Evolutionary conservation across 257 asterid genomes (phyloP), one percentile per base, ranked within the genome.

Genomic region (Plantago major): DNA sequence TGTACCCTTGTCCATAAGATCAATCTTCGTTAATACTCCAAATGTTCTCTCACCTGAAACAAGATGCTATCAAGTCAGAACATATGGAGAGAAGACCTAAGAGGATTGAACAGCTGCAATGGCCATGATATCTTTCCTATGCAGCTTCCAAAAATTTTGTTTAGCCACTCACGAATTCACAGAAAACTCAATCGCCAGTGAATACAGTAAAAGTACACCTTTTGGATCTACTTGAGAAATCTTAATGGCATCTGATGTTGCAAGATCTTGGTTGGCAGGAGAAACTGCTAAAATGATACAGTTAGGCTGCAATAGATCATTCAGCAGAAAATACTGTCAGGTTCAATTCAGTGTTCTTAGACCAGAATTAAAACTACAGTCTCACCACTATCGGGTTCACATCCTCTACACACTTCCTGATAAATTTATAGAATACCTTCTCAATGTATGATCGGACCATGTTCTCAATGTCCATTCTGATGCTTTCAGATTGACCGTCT

Each of bases 1-100:
- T n/a, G 96, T 89, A 64, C 96, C 96, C 93, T 89, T 82, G 88
- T 89, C 96, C 96, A 89, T 89, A 38, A 89, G 96, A 80, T 88
- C 96, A 55, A 88, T 83, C 84, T 88, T 88, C 22, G 95, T 88
- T 30, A 88, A 67, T 45, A 88, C 96, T 45, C 96, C 96, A 75
- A 88, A 88, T 37, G 96, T 88, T 69, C 96, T 88, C 75, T 88
- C 96, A 58, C 96, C 96, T 88, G 84, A 62, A 74, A 77, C 47
- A 71, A 58, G 69, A 55, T 53, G 67, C 65, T 30, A 56, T 43
- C 28, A 54, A 62, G 37, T 16, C 22, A n/a, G 15, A 47, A 55
- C 46, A n/a, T 6, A 26, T 13, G 4, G 22, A 4, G n/a, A n/a
- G n/a, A n/a, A n/a, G n/a, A n/a, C n/a, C n/a, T n/a, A n/a, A n/a